These are phyloP conservation scores for Oidiodendron maius DNA, from an alignment of 495 filamentous ascomycete species.

Conservation along the genomic window DNA sequence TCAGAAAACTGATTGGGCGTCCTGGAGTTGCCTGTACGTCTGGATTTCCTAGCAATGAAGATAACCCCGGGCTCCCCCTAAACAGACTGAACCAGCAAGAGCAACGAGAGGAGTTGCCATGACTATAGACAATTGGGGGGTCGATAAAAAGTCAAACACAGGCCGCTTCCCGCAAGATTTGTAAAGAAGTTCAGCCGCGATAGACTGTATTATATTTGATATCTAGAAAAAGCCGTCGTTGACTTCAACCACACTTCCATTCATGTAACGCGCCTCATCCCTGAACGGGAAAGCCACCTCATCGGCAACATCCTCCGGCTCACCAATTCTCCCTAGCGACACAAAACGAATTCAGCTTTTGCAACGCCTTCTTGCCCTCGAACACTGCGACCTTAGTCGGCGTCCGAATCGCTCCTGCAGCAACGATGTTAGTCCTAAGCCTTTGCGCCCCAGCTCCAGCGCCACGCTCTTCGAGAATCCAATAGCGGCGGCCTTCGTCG, in stretches of 20 bases:
- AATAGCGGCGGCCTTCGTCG: slow-evolving; percentile 47
- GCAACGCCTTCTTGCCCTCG: slow-evolving; percentile 22
- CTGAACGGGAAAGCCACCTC: slow-evolving; percentile 37
- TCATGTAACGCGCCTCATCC: slow-evolving; percentile 37
- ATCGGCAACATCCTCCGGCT: slow-evolving; percentile 27
- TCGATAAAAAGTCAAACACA: too few relatives aligned
- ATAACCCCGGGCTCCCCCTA: too few relatives aligned
- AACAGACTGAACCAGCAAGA: too few relatives aligned
- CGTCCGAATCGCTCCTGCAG: slow-evolving; percentile 39
- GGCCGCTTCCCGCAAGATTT: too few relatives aligned
- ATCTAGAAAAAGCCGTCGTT: slow-evolving; percentile 21
- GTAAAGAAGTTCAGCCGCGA: too few relatives aligned
- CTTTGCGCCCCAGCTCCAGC: slow-evolving; percentile 44
- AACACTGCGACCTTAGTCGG: slow-evolving; percentile 22
- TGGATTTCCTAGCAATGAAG: too few relatives aligned
- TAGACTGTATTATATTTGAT: too few relatives aligned
- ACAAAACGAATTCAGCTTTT: neutral
- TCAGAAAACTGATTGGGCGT: too few relatives aligned
- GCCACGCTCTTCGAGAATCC: slow-evolving; percentile 52
- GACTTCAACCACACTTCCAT: slow-evolving; percentile 48
- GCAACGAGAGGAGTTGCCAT: too few relatives aligned
- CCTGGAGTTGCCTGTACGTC: too few relatives aligned
- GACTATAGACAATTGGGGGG: too few relatives aligned
- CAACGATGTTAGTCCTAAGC: slow-evolving; percentile 48
- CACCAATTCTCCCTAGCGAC: slow-evolving; percentile 33